phyloP scores from a whole-genome alignment of 345 rosid species.

The Syzygium oleosum region DNA sequence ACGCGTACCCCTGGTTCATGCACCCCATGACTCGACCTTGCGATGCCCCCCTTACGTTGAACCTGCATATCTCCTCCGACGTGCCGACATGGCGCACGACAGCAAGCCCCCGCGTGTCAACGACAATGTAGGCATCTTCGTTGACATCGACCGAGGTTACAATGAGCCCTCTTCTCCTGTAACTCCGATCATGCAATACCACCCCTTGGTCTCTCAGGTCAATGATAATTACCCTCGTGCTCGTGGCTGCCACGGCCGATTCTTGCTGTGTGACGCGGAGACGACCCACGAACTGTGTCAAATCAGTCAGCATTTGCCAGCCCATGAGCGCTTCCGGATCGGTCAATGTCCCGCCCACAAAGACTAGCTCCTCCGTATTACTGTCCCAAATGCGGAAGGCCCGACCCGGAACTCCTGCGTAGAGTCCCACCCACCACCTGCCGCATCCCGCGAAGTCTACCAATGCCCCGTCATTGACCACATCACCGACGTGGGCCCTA shows the following conservation, averaged over 20 bases:
- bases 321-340: conserved; percentile 66
- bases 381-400: conserved; percentile 79
- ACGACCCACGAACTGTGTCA: conserved; percentile 58
- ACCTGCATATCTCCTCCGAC: conserved; percentile 39
- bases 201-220: conserved; percentile 51
- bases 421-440: conserved; percentile 91
- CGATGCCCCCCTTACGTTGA: conserved; percentile 13
- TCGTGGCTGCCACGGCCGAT: conserved; percentile 68
- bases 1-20: conserved; percentile 52
- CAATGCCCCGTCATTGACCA: conserved; percentile 60
- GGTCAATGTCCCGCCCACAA: conserved; percentile 51
- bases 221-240: conserved; percentile 31
- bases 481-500: conserved; percentile 44
- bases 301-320: conserved; percentile 65
- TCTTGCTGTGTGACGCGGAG: conserved; percentile 44
- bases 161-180: conserved; percentile 20
- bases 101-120: conserved; percentile 49
- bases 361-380: conserved; percentile 30
- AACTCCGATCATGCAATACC: conserved; percentile 22
- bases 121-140: conserved; percentile 36
- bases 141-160: conserved; percentile 46
- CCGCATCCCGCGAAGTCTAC: conserved; percentile 74
- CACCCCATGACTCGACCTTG: conserved; percentile 45
- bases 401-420: conserved; percentile 68
- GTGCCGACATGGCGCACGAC: conserved; percentile 43